Conservation (phyloP, 306 rosid genomes). For the Macrotyloma uniflorum region DNA sequence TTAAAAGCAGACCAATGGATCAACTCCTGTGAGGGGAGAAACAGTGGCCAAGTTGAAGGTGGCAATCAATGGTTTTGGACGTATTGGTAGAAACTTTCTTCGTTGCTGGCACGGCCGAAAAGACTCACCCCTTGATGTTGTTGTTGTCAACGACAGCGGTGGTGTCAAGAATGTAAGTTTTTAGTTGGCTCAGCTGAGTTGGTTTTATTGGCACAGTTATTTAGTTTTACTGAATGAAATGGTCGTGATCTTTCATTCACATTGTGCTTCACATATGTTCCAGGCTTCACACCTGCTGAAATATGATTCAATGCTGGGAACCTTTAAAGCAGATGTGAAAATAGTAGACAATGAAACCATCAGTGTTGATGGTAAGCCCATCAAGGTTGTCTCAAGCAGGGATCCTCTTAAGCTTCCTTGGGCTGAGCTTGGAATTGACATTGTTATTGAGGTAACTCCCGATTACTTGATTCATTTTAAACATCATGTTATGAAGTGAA, state of each 20-base stretch:
- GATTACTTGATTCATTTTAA: neutral
- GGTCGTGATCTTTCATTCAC: neutral
- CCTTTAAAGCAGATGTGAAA: conserved; percentile 88
- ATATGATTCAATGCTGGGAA: conserved; percentile 95
- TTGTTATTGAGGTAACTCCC: conserved; percentile 83
- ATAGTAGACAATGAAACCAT: conserved; percentile 70
- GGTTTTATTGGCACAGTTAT: neutral
- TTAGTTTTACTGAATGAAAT: conserved; percentile 4
- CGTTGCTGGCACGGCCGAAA: conserved; percentile 98
- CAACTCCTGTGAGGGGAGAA: conserved; percentile 69
- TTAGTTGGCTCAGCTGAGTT: conserved; percentile 7
- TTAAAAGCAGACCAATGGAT: conserved; percentile 55
- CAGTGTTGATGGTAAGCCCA: conserved; percentile 85
- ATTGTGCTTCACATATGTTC: conserved; percentile 6
- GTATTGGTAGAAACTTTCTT: conserved; percentile 94
- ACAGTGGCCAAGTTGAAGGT: conserved; percentile 98
- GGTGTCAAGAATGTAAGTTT: conserved; percentile 93
- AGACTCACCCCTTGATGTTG: conserved; percentile 88
- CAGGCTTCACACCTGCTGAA: conserved; percentile 88
- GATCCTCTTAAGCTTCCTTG: conserved; percentile 98
- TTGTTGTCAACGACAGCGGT: conserved; percentile 97
- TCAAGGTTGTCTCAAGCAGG: conserved; percentile 90
- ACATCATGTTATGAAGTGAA: neutral
- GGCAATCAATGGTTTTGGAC: conserved; percentile 96
- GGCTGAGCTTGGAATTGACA: conserved; percentile 97